These are phyloP conservation scores for Candida maris DNA, from an alignment of 805 yeast species.

Conservation along the genomic window DNA sequence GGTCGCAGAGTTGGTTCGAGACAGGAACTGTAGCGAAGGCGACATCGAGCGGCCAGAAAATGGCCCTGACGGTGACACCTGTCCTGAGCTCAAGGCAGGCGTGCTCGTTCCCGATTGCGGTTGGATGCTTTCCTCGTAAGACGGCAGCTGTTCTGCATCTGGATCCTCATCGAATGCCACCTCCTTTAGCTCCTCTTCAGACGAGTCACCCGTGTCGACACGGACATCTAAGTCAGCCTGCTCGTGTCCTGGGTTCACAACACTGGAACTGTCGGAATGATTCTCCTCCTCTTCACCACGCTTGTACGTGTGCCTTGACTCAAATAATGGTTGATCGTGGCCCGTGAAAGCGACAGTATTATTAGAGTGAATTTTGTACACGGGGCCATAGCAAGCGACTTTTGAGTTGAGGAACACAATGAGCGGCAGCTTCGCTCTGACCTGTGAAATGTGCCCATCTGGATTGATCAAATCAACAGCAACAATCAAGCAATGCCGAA, in stretches of 20 bases:
- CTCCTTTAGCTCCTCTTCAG: conserved; percentile 12
- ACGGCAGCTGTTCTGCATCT: conserved; percentile 19
- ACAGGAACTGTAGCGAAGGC: conserved; percentile 11
- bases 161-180: neutral
- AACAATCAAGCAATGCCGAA: conserved; percentile 44
- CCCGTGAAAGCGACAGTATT: neutral
- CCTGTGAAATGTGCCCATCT: conserved; percentile 49
- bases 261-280: neutral
- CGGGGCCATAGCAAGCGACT: conserved; percentile 15
- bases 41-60: conserved; percentile 3
- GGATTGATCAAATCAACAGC: conserved; percentile 43
- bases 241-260: neutral
- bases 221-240: conserved; percentile 6
- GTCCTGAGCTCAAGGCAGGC: conserved; percentile 12
- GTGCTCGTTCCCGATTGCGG: conserved; percentile 15
- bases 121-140: conserved; percentile 21
- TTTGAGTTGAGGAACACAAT: conserved; percentile 40
- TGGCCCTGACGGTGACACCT: conserved; percentile 9
- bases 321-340: neutral
- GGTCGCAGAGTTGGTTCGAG: conserved; percentile 17
- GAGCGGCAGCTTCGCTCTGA: conserved; percentile 50
- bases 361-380: conserved; percentile 4
- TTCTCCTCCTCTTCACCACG: neutral
- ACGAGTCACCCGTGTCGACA: conserved; percentile 15
- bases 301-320: neutral